phyloP scores from a whole-genome alignment of 2,329 filamentous ascomycete species.

The Daldinia sp. region DNA sequence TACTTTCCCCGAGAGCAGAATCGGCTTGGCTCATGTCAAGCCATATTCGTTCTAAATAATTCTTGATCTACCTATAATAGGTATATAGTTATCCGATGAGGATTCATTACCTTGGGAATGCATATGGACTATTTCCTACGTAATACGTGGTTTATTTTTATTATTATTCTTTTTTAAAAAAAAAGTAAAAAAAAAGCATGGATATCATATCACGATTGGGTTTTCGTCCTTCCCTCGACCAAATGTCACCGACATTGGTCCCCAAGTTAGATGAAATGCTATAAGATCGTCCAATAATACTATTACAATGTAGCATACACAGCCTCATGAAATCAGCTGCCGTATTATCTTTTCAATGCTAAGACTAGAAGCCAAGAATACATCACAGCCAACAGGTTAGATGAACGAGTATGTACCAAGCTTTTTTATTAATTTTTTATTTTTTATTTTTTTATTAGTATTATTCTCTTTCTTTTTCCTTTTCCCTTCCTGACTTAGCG shows the following conservation, averaged over 20 bases:
- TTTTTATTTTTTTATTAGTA: too few relatives aligned
- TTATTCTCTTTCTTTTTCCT: too few relatives aligned
- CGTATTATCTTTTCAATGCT: conserved; percentile 20
- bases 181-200: conserved; percentile 1
- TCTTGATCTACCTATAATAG: background rate
- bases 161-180: too few relatives aligned
- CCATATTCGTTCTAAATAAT: background rate
- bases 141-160: conserved; percentile 16
- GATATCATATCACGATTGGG: conserved; percentile 17
- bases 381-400: conserved; percentile 16
- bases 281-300: conserved; percentile 24
- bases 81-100: conserved; percentile 9
- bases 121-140: conserved; percentile 8
- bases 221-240: conserved; percentile 19
- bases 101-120: conserved; percentile 8
- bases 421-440: too few relatives aligned
- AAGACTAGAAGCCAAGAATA: conserved; percentile 10
- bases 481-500: conserved; percentile 33
- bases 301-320: conserved; percentile 17
- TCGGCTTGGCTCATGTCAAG: conserved; percentile 21
- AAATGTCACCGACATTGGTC: conserved; percentile 9
- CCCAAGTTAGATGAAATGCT: conserved; percentile 1
- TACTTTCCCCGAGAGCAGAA: conserved; percentile 22
- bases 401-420: conserved; percentile 26
- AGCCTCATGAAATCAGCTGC: conserved; percentile 31